Evolutionary conservation across 495 filamentous ascomycete species (phyloP).

Genomic region (Penicillium dipodomyicola): DNA sequence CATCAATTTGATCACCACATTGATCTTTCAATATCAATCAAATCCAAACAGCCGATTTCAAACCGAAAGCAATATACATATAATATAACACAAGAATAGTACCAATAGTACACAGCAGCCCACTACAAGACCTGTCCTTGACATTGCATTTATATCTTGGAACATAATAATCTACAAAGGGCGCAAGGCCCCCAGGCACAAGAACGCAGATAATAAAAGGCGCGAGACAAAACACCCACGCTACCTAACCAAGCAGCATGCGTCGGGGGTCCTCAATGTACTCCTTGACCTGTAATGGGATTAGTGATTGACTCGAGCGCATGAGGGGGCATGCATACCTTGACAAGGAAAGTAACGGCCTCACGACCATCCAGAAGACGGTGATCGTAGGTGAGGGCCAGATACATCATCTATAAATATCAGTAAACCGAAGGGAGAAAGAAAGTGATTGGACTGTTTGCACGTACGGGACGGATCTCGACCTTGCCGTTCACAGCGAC

Average conservation of each 20-base stretch:
- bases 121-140: conserved; percentile 4
- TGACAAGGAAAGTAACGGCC: conserved; percentile 94
- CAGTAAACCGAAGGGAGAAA: conserved; percentile 9
- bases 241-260: conserved; percentile 69
- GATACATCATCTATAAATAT: conserved; percentile 81
- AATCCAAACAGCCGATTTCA: neutral
- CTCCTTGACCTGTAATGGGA: conserved; percentile 66
- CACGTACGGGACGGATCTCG: conserved; percentile 77
- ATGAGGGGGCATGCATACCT: conserved; percentile 47
- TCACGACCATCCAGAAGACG: conserved; percentile 92
- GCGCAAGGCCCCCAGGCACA: conserved; percentile 20
- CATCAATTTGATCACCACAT: neutral
- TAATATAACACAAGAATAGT: neutral
- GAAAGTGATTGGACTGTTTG: neutral
- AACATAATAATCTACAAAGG: conserved; percentile 41
- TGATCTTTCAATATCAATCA: neutral
- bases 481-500: conserved; percentile 89
- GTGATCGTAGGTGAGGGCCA: conserved; percentile 96
- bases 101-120: neutral
- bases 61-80: neutral
- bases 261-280: conserved; percentile 95
- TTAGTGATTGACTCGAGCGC: conserved; percentile 12
- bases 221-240: neutral
- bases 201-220: conserved; percentile 17
- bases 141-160: conserved; percentile 26